Evolutionary conservation across 495 filamentous ascomycete species (phyloP), one percentile per base, ranked within the genome.

Genomic region (Recurvomyces mirabilis): DNA sequence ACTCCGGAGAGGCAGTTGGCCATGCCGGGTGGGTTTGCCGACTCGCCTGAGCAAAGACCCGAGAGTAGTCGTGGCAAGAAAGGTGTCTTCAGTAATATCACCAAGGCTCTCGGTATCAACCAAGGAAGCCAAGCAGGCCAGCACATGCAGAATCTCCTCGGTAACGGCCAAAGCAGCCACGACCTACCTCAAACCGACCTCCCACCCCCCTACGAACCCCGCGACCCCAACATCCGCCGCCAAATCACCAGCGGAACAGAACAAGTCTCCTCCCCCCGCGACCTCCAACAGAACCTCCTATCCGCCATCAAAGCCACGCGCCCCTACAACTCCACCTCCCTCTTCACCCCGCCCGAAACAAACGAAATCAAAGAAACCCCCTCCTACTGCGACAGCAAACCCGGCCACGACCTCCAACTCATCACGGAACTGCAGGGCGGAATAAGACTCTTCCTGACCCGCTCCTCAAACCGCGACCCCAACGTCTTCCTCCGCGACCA

Each of bases 371-470:
- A 83, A 53, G 87, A 95, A 60, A 80, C 83, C 38, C 74, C 79
- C 35, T 82, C 84, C 0, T 96, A 95, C 67, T 98, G 91, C 61
- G 89, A 94, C 63, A 66, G 78, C 44, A 80, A 69, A 33, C 79
- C 82, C 15, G 79, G 75, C n/a, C 78, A 88, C 41, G 81, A 96
- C 62, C 74, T 98, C 28, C 67, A 68, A 24, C 82, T 82, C 58
- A 71, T 79, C 34, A 84, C 80, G 19, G 41, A 49, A 1, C 41
- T 50, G 1, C 69, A 77, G 13, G 74, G 74, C 22, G 75, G 81
- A 1, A 77, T 89, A 60, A 78, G 79, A 17, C 70, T 94, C 21
- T 85, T 86, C 60, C 60, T 88, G 26, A 65, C 72, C n/a, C 49
- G 49, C 43, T 9, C 21, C 19, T 73, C 68, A 35, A 54, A 68